Conservation (phyloP, 1,284 basidiomycete genomes). For the Termitomyces sp. region DNA sequence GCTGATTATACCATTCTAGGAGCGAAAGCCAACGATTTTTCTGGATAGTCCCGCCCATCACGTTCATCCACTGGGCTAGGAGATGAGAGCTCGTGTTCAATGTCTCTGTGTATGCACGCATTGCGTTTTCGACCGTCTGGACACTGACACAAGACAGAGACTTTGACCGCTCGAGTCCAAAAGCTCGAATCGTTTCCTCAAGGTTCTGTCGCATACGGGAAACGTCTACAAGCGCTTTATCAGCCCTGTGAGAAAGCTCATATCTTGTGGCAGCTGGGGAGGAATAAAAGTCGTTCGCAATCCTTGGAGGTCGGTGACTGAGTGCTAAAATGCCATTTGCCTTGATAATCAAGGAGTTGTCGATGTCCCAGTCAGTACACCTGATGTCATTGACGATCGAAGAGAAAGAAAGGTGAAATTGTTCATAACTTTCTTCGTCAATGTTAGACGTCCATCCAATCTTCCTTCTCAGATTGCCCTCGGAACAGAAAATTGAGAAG, state of each 20-base stretch:
- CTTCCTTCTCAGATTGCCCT: background rate
- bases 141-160: background rate
- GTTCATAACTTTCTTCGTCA: conserved; percentile 1
- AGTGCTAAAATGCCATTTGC: background rate
- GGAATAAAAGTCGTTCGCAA: background rate
- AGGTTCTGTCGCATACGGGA: background rate
- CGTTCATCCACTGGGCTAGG: background rate
- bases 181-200: background rate
- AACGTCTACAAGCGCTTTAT: background rate
- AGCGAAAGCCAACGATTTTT: conserved; percentile 3
- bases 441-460: background rate
- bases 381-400: background rate
- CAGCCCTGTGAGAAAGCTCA: background rate
- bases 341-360: background rate
- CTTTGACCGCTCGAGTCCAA: background rate
- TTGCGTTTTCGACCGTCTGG: background rate
- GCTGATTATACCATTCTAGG: conserved; percentile 2
- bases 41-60: background rate
- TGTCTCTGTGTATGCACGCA: background rate
- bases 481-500: conserved; percentile 3
- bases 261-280: background rate
- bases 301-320: background rate
- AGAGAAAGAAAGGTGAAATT: background rate
- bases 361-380: conserved; percentile 1
- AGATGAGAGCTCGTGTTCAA: background rate